Evolutionary conservation across 345 rosid species (phyloP), one percentile per base, ranked within the genome.

Genomic region (Eucalyptus marginata): DNA sequence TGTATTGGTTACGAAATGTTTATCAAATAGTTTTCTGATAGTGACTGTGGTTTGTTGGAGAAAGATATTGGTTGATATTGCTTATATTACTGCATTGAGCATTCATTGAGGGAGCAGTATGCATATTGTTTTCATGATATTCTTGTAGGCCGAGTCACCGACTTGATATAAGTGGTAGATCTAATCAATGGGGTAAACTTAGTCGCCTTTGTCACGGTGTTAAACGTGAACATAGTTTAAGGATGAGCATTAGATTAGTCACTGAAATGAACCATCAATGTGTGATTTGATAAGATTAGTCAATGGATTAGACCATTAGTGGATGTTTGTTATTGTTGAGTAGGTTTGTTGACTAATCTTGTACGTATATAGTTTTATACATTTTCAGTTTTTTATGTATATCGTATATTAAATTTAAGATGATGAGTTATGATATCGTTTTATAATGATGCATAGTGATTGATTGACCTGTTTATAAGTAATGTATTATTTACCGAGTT

Each of bases 151-250:
- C 14, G 2, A 25, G 14, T 27, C 15, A 59, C 3, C 2, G 0
- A 27, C 62, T 25, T 25, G n/a, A 25, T 59, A 58, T 58, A 25
- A 2, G n/a, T 25, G 66, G 15, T 56, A 59, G 31, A 25, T 11
- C 15, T 10, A 24, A 25, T 27, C n/a, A 59, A 59, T 0, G 66
- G 64, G 29, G 0, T 10, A 25, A 0, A 24, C n/a, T 25, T 1
- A 7, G 29, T 58, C 0, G 1, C 66, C n/a, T 58, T 10, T 58
- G 4, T 25, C 66, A 58, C 2, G 3, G 7, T 4, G 14, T 58
- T 25, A 58, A 59, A 59, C 2, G 7, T 59, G 66, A 59, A 0
- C n/a, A 4, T 59, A 59, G 0, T 25, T 58, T 25, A 10, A 59
- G 0, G n/a, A 25, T 59, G 29, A 59, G 0, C n/a, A 59, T 25